Percentiles rank a stretch among this genome's conserved stretches.
These are phyloP conservation scores for Wakefieldia striispora DNA, from an alignment of 768 basidiomycete genomes.

Conservation along the genomic window DNA sequence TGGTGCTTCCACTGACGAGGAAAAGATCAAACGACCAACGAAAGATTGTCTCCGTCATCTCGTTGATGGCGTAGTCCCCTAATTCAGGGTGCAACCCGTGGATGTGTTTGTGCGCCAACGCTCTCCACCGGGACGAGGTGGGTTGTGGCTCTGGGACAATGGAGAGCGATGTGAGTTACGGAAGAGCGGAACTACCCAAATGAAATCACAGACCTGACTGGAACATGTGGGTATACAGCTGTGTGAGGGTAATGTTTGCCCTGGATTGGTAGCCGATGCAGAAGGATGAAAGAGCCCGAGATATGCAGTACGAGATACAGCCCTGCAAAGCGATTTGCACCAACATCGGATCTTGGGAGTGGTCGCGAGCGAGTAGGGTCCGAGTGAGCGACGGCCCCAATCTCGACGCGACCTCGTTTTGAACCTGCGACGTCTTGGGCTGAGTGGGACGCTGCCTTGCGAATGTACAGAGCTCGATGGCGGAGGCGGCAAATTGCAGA, in stretches of 20 bases:
- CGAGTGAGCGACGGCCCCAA: conserved; percentile 62
- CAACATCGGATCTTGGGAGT: conserved; percentile 71
- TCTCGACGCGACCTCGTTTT: conserved; percentile 59
- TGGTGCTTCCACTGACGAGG: conserved; percentile 57
- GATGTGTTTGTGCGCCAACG: conserved; percentile 67
- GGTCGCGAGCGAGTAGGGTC: conserved; percentile 61
- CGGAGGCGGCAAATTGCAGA: conserved; percentile 74
- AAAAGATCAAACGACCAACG: conserved; percentile 72
- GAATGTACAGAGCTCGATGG: conserved; percentile 65
- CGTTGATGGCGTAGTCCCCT: conserved; percentile 62
- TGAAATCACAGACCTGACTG: conserved; percentile 41
- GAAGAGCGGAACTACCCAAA: neutral
- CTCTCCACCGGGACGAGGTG: conserved; percentile 74
- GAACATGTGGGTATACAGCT: conserved; percentile 60
- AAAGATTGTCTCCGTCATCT: conserved; percentile 71
- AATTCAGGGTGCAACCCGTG: conserved; percentile 66
- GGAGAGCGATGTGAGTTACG: conserved; percentile 12
- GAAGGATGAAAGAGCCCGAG: conserved; percentile 66
- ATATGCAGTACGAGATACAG: conserved; percentile 62
- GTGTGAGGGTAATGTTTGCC: conserved; percentile 60
- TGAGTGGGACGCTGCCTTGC: conserved; percentile 39
- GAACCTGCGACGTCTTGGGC: conserved; percentile 46
- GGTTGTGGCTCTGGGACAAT: conserved; percentile 62
- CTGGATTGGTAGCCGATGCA: conserved; percentile 74
- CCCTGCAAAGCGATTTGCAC: conserved; percentile 77